Evolutionary conservation across 352 stramenopile genomes (phyloP).

Genomic region (Pythium angustatum): DNA sequence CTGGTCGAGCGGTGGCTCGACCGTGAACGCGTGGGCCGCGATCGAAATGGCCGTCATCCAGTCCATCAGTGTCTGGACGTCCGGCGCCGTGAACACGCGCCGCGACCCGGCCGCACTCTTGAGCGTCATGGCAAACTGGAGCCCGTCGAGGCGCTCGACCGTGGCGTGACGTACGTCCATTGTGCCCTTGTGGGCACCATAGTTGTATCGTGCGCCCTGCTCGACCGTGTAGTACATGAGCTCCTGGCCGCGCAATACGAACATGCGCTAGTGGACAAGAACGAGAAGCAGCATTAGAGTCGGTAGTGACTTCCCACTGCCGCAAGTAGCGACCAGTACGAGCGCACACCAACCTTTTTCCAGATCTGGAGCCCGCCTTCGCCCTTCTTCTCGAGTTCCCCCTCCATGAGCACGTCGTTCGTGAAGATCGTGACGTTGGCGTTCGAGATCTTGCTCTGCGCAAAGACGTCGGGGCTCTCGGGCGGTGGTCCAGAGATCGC

Average conservation of each 20-base stretch:
- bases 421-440: constrained; percentile 55
- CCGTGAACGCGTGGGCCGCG: constrained; percentile 39
- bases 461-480: constrained; percentile 57
- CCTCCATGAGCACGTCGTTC: constrained; percentile 72
- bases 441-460: constrained; percentile 58
- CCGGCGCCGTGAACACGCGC: constrained; percentile 45
- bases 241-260: constrained; percentile 67
- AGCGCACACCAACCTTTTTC: constrained; percentile 49
- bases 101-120: constrained; percentile 23
- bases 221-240: constrained; percentile 72
- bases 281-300: too few species aligned
- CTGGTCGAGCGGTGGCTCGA: constrained; percentile 44
- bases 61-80: constrained; percentile 66
- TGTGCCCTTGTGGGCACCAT: constrained; percentile 62
- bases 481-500: constrained; percentile 26
- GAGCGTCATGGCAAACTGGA: constrained; percentile 34
- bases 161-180: constrained; percentile 47
- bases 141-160: constrained; percentile 56
- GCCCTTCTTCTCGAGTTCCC: constrained; percentile 67
- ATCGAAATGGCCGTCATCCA: constrained; percentile 74
- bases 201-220: constrained; percentile 42
- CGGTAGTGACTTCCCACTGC: too few species aligned
- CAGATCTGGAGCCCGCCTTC: constrained; percentile 56
- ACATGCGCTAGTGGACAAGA: constrained; percentile 66
- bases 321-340: too few species aligned